phyloP scores from a whole-genome alignment of 1,284 basidiomycete genomes.

The Sanguinoderma infundibulare region DNA sequence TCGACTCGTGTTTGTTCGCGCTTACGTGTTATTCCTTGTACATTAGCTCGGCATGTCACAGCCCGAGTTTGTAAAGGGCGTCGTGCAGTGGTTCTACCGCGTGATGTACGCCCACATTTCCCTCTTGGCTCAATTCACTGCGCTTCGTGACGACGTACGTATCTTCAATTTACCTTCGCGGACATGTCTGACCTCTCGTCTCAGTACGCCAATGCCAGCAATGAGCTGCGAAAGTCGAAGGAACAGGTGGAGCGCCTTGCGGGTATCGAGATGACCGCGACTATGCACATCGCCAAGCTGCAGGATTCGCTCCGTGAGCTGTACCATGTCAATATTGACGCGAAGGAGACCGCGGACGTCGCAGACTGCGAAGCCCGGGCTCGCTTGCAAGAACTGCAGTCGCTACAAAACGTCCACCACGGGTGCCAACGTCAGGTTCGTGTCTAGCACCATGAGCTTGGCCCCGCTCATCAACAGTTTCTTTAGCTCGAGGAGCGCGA shows the following conservation, averaged over 20 bases:
- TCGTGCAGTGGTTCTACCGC: background rate
- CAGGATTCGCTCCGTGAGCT: background rate
- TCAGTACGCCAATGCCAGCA: background rate
- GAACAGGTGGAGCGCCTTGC: background rate
- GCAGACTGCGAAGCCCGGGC: background rate
- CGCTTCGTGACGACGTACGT: background rate
- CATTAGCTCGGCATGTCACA: background rate
- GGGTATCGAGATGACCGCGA: background rate
- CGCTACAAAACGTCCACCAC: background rate
- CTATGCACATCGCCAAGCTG: background rate
- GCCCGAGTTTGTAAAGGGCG: background rate
- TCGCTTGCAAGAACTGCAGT: background rate
- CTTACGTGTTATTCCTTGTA: background rate
- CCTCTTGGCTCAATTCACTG: background rate
- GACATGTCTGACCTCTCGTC: background rate
- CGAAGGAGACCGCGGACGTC: background rate
- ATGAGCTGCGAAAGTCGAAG: background rate
- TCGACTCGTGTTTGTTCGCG: background rate
- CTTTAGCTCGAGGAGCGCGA: constrained; percentile 1
- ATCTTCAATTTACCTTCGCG: background rate
- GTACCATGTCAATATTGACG: background rate
- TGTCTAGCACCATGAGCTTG: background rate
- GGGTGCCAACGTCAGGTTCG: constrained; percentile 1
- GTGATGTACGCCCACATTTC: background rate
- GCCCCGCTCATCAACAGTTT: background rate